Evolutionary conservation across 139 green algal genomes (phyloP), one percentile per base, ranked within the genome.

Genomic region (Volvox africanus): DNA sequence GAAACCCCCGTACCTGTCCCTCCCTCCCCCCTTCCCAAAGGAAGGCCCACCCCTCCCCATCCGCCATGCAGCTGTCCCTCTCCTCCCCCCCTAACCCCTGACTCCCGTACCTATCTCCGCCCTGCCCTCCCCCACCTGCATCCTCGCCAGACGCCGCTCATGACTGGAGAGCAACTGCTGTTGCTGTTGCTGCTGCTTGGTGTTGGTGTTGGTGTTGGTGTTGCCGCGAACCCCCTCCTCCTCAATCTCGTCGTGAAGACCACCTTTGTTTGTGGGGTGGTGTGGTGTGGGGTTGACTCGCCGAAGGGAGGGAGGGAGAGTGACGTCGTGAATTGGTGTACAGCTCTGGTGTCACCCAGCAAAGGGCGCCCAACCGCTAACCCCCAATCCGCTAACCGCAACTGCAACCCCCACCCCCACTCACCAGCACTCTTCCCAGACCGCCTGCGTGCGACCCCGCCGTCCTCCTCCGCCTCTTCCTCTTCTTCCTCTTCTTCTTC

Each of bases 131-230:
- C 94, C 69, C 90, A 97, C 94, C 88, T 94, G 92, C 86, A 96
- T 87, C 12, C 94, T 91, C n/a, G 86, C 55, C 89, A 97, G 90
- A 36, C 95, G 92, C 73, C 90, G 88, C 93, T 98, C 94, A 79
- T 98, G 96, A 22, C 93, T 94, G 14, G 96, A 98, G 81, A 96
- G 77, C 28, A 35, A 2, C 79, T 33, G 16, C 13, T 22, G 28
- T 9, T 71, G 9, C 22, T 73, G 61, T 0, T 30, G 13, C 18
- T 20, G 22, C 67, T 75, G 5, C 67, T 75, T 55, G 44, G 44
- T 55, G 44, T 5, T 55, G 24, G 61, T 35, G 28, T 5, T 55
- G 81, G 19, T 65, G 61, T 79, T 79, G 65, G 21, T 19, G 17
- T 69, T 69, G 62, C n/a, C 44, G 44, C 44, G 5, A 55, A 9